Evolutionary conservation across 2,329 filamentous ascomycete genomes (phyloP).

Genomic region (Dothiorella sarmentorum): DNA sequence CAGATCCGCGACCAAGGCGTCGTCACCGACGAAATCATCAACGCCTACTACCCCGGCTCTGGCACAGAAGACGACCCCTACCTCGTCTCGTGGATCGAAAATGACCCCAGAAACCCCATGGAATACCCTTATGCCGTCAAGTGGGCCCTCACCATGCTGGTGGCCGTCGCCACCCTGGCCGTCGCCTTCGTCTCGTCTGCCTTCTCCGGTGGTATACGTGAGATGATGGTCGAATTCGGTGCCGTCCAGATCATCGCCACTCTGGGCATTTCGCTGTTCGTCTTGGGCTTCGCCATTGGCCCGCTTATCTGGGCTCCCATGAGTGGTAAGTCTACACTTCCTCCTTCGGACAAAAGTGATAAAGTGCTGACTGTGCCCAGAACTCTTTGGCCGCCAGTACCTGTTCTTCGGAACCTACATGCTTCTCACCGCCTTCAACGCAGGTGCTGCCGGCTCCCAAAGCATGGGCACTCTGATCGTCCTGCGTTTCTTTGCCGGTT

Average conservation of each 20-base stretch:
- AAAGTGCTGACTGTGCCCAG: conserved; percentile 27
- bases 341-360: neutral
- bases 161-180: conserved; percentile 63
- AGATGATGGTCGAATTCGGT: conserved; percentile 55
- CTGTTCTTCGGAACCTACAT: conserved; percentile 38
- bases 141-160: conserved; percentile 62
- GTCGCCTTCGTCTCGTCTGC: conserved; percentile 69
- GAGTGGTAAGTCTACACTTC: conserved; percentile 16
- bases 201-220: conserved; percentile 56
- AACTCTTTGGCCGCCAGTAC: conserved; percentile 53
- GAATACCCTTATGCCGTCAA: conserved; percentile 56
- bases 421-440: conserved; percentile 40
- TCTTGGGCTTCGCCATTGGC: conserved; percentile 56
- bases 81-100: conserved; percentile 63
- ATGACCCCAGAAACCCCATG: conserved; percentile 67
- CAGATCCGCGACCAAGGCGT: conserved; percentile 57
- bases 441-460: conserved; percentile 41
- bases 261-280: conserved; percentile 62
- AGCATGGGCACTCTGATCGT: conserved; percentile 45
- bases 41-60: conserved; percentile 41
- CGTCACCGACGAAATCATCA: conserved; percentile 55
- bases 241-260: conserved; percentile 54
- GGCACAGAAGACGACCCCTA: conserved; percentile 67
- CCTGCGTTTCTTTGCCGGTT: conserved; percentile 45
- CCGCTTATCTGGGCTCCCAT: conserved; percentile 63